Evolutionary conservation across 2,329 filamentous ascomycete species (phyloP).

Genomic region (Xylariales sp.): DNA sequence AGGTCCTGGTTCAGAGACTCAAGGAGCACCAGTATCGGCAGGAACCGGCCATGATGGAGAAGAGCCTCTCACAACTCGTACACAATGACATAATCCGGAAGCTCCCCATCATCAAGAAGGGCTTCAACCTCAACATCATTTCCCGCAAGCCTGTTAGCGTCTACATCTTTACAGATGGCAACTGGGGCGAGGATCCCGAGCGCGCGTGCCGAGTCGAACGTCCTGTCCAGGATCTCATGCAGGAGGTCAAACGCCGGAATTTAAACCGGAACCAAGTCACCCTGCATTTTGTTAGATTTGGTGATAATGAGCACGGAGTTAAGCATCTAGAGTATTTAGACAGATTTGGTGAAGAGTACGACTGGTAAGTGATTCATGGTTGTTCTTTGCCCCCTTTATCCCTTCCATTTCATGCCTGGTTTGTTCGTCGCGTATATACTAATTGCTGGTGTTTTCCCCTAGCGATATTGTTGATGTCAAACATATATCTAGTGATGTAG

Average conservation of each 20-base stretch:
- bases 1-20: slow-evolving; percentile 6
- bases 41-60: slow-evolving; percentile 9
- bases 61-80: slow-evolving; percentile 7
- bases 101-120: slow-evolving; percentile 8
- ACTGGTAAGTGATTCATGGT: slow-evolving; percentile 6
- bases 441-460: too few relatives aligned
- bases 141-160: slow-evolving; percentile 2
- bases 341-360: background rate
- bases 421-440: too few relatives aligned
- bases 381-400: background rate
- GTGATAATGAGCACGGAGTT: background rate
- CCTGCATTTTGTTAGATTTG: slow-evolving; percentile 3
- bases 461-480: slow-evolving; percentile 13
- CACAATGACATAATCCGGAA: slow-evolving; percentile 8
- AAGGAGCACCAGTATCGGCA: slow-evolving; percentile 5
- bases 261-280: slow-evolving; percentile 2
- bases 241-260: background rate
- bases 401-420: too few relatives aligned
- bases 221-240: slow-evolving; percentile 6
- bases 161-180: slow-evolving; percentile 4
- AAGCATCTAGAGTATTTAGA: slow-evolving; percentile 1
- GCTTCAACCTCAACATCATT: slow-evolving; percentile 9
- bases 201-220: slow-evolving; percentile 10
- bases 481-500: slow-evolving; percentile 9
- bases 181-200: background rate